Evolutionary conservation across 208 protist species (phyloP), one percentile per base, ranked within the genome.

Genomic region (Leishmania aethiopica): DNA sequence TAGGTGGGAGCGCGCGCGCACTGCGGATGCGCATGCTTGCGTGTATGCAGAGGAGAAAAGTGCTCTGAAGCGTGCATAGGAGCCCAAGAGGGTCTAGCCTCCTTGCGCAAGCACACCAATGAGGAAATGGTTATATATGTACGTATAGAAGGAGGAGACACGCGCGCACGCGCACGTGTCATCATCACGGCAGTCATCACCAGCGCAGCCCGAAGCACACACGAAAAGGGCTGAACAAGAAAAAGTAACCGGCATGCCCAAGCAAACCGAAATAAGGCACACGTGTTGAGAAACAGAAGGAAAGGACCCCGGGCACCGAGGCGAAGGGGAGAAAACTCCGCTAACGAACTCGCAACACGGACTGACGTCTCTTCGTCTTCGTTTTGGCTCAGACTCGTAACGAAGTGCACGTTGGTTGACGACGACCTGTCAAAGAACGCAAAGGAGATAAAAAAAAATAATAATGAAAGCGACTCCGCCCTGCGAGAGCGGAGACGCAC

Each of bases 221-320:
- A 37, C 13, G 60, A 5, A 8, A 25, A 66, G 6, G 10, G 62
- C 79, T 60, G 70, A 55, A 72, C 70, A 71, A 53, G 5, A n/a
- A 60, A 57, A 75, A 80, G 60, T 80, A 51, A 79, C 78, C 1
- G 67, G 66, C 11, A 70, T 25, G 40, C 28, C 0, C 60, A 15
- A 17, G n/a, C 60, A 28, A 19, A 66, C 60, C 4, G n/a, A 15
- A n/a, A 28, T 4, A n/a, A 40, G 47, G 28, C 57, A 62, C 5
- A 6, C 15, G 45, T 40, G 15, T 25, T 40, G 11, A 10, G 11
- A 28, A 25, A 35, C 7, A 1, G 4, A 53, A 32, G 60, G 60
- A 66, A 66, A 32, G 28, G 10, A 25, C 8, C n/a, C 60, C 28
- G 15, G 15, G 8, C 60, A 66, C 19, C 15, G 25, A 66, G 3